Evolutionary conservation across 2,329 filamentous ascomycete genomes (phyloP).

Genomic region (Colletotrichum sansevieriae): DNA sequence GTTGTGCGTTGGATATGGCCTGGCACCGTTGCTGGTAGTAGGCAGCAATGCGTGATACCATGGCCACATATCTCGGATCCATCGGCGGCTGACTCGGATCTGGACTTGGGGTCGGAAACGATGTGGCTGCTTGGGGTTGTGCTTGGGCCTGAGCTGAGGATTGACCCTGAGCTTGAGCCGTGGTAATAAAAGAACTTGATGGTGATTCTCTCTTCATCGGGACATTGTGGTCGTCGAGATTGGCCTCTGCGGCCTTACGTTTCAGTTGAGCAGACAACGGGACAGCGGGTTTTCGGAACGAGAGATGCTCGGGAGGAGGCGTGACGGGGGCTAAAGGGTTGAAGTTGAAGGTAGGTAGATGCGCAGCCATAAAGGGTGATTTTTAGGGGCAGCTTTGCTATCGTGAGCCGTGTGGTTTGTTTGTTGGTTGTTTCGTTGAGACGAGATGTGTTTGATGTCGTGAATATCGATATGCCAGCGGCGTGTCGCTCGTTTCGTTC

Average conservation of each 20-base stretch:
- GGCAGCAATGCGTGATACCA: slow-evolving; percentile 61
- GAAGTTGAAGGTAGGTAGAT: slow-evolving; percentile 45
- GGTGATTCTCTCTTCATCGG: slow-evolving; percentile 33
- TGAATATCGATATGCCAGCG: slow-evolving; percentile 14
- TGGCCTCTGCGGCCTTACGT: slow-evolving; percentile 40
- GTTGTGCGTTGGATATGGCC: slow-evolving; percentile 61
- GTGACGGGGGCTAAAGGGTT: slow-evolving; percentile 54
- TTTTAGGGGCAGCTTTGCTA: slow-evolving; percentile 18
- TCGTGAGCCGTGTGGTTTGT: slow-evolving; percentile 1
- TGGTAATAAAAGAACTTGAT: slow-evolving; percentile 11
- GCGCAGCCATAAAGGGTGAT: slow-evolving; percentile 40
- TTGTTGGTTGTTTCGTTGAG: slow-evolving; percentile 6
- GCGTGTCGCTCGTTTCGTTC: slow-evolving; percentile 12
- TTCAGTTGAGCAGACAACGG: slow-evolving; percentile 40
- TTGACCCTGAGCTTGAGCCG: slow-evolving; percentile 18
- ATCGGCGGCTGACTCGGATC: slow-evolving; percentile 41
- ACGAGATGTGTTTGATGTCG: slow-evolving; percentile 19
- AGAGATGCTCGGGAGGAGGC: slow-evolving; percentile 54
- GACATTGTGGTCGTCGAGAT: slow-evolving; percentile 27
- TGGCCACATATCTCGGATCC: slow-evolving; percentile 59
- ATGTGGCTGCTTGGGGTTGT: background rate
- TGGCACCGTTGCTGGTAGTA: slow-evolving; percentile 64
- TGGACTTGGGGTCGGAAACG: slow-evolving; percentile 16
- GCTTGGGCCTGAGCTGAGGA: no score
- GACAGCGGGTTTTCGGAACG: slow-evolving; percentile 46